Evolutionary conservation across 768 basidiomycete species (phyloP), one percentile per base, ranked within the genome.

Genomic region (Cyathus striatus): DNA sequence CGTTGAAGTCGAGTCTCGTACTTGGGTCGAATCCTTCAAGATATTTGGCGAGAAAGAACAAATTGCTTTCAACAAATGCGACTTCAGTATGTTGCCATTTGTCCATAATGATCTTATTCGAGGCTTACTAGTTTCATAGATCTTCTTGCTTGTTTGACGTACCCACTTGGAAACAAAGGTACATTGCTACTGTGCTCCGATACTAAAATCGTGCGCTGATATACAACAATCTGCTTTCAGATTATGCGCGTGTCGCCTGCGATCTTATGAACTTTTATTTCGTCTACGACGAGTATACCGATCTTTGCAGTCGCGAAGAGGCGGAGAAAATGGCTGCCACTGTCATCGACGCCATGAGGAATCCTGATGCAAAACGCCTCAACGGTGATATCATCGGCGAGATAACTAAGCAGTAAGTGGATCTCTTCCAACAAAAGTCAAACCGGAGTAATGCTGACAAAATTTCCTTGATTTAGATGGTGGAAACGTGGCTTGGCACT

Each of bases 11-110:
- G 58, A 57, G 40, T 54, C 56, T 5, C 51, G 50, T 43, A 41
- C 36, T 2, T 59, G 54, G 58, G 54, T 54, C 16, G 54, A 59
- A 35, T 46, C 46, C 7, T 55, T 47, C 40, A 40, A 50, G 18
- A 52, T 51, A 20, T 59, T 59, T 38, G 51, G 49, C 35, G 49
- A 48, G 13, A 56, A 55, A 22, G 54, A 51, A n/a, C 51, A 53
- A 18, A 35, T 47, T 32, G 52, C 51, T 13, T 59, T 57, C 38
- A 51, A 55, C 17, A 43, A 49, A 6, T 57, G 56, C 18, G 49
- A 55, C 23, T 57, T 55, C 23, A 52, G 56, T 57, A 17, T 5
- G 56, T 48, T 17, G 10, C 13, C 25, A 30, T 27, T 14, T 36
- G 18, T n/a, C 17, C 9, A 23, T 24, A 18, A 21, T 24, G 21